phyloP scores from a whole-genome alignment of 805 yeast genomes.

The Schwanniomyces sp. region DNA sequence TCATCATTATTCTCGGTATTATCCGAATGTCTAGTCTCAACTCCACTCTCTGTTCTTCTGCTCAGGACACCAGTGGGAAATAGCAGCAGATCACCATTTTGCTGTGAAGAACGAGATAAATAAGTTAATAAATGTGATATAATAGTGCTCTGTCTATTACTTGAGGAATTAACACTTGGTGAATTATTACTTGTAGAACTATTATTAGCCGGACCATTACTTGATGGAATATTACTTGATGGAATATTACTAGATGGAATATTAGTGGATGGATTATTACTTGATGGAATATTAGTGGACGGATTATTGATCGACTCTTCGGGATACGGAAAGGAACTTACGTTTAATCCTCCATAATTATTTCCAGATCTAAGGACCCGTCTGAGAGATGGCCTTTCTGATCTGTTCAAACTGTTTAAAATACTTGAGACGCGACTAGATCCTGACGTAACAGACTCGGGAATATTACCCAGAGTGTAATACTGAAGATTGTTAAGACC shows the following conservation, averaged over 20 bases:
- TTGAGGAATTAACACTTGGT: background rate
- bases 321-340: background rate
- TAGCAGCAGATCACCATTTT: conserved; percentile 11
- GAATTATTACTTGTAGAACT: background rate
- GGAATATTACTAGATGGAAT: too few relatives aligned
- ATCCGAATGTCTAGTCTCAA: conserved; percentile 29
- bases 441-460: background rate
- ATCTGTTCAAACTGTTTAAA: conserved; percentile 3
- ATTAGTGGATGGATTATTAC: background rate
- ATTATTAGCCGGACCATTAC: too few relatives aligned
- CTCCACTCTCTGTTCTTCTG: conserved; percentile 46
- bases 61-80: conserved; percentile 52
- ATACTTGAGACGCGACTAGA: background rate
- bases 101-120: conserved; percentile 14
- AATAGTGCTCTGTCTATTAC: conserved; percentile 4
- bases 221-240: too few relatives aligned
- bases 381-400: conserved; percentile 2
- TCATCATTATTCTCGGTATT: conserved; percentile 11
- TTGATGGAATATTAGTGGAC: background rate
- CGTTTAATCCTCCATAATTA: conserved; percentile 3
- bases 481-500: background rate
- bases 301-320: background rate
- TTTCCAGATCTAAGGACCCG: conserved; percentile 12
- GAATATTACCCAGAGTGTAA: conserved; percentile 2
- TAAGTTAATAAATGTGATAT: conserved; percentile 20